phyloP scores from a whole-genome alignment of 1,284 basidiomycete species.

The Gymnopus androsaceus region DNA sequence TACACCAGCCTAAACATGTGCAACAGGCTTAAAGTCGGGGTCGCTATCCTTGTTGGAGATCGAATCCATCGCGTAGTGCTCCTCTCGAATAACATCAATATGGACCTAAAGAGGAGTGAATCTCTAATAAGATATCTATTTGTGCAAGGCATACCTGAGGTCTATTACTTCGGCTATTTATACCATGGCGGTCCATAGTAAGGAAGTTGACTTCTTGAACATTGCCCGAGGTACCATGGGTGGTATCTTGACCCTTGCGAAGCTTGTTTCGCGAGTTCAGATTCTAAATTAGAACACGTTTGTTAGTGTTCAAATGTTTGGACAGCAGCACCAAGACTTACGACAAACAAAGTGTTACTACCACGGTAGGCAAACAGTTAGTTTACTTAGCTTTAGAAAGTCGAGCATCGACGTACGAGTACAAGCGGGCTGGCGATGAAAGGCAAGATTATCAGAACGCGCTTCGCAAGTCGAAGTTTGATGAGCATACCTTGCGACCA shows the following conservation, averaged over 20 bases:
- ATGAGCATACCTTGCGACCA: not conserved
- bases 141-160: not conserved
- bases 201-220: not conserved
- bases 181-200: not conserved
- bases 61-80: not conserved
- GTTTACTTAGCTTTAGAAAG: not conserved
- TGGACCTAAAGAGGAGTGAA: not conserved
- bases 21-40: not conserved
- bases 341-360: not conserved
- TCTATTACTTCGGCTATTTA: not conserved
- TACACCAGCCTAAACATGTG: too few species aligned
- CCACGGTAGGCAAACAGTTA: not conserved
- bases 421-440: not conserved
- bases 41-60: slow-evolving; percentile 1
- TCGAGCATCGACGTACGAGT: not conserved
- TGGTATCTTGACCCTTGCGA: not conserved
- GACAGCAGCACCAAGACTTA: not conserved
- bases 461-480: too few species aligned
- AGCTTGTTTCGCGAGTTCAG: not conserved
- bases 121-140: not conserved
- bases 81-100: not conserved
- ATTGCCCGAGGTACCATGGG: not conserved
- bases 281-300: not conserved
- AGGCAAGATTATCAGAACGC: not conserved
- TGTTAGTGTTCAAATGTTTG: not conserved